These are phyloP conservation scores for Aspergillus sp. DNA, from an alignment of 2,329 filamentous ascomycete genomes.

Conservation along the genomic window DNA sequence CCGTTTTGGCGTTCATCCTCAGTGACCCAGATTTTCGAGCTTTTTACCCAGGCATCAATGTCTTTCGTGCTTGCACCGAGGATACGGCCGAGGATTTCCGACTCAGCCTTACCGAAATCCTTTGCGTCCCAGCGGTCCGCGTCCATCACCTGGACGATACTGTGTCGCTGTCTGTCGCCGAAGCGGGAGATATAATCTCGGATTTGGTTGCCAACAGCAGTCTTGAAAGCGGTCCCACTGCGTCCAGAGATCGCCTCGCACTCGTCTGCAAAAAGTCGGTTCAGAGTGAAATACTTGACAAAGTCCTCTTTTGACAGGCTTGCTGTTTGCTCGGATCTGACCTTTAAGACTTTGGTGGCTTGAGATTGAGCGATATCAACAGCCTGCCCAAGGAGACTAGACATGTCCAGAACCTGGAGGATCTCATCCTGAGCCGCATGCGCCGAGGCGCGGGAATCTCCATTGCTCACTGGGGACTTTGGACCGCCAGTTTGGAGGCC, in stretches of 20 bases:
- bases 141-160: slow-evolving; percentile 62
- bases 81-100: slow-evolving; percentile 57
- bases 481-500: slow-evolving; percentile 46
- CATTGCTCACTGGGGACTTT: slow-evolving; percentile 44
- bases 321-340: slow-evolving; percentile 64
- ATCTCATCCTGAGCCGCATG: slow-evolving; percentile 60
- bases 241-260: slow-evolving; percentile 69
- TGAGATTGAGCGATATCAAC: slow-evolving; percentile 69
- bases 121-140: slow-evolving; percentile 67
- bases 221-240: slow-evolving; percentile 63
- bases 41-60: slow-evolving; percentile 58
- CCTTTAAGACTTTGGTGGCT: slow-evolving; percentile 66
- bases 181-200: slow-evolving; percentile 64
- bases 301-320: slow-evolving; percentile 61
- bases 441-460: slow-evolving; percentile 30
- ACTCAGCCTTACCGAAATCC: slow-evolving; percentile 62
- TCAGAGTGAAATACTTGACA: slow-evolving; percentile 65
- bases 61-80: slow-evolving; percentile 63
- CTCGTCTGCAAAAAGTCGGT: slow-evolving; percentile 68
- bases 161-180: slow-evolving; percentile 61
- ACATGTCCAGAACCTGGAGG: slow-evolving; percentile 67
- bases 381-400: slow-evolving; percentile 67
- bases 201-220: slow-evolving; percentile 66
- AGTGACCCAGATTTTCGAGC: slow-evolving; percentile 56
- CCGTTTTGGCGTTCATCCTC: slow-evolving; percentile 29